phyloP scores from a whole-genome alignment of 129 eudicot species.

The Artemisia tridentata region DNA sequence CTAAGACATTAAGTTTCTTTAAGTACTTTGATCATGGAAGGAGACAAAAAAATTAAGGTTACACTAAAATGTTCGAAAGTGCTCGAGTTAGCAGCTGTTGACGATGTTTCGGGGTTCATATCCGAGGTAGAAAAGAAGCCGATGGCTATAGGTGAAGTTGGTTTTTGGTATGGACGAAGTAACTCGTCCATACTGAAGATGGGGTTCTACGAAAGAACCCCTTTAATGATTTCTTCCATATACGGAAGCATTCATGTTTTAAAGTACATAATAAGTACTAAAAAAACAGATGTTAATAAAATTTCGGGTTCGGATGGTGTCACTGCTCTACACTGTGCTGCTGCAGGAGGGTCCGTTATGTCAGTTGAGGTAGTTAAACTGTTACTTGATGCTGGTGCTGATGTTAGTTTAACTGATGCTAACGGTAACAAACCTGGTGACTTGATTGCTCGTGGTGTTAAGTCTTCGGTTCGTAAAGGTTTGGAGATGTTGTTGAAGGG shows the following conservation, averaged over 20 bases:
- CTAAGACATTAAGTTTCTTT: not conserved
- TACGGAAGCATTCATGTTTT: conserved; percentile 66
- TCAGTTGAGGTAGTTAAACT: conserved; percentile 42
- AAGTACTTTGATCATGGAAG: conserved; percentile 40
- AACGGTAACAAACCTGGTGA: conserved; percentile 58
- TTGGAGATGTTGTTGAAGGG: conserved; percentile 69
- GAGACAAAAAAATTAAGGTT: conserved; percentile 17
- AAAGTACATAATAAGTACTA: conserved; percentile 37
- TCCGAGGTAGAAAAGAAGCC: conserved; percentile 44
- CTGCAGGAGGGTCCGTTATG: conserved; percentile 60
- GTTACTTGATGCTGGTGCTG: conserved; percentile 57
- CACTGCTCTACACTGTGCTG: conserved; percentile 94
- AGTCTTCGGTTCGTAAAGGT: conserved; percentile 31
- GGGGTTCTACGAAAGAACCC: conserved; percentile 70
- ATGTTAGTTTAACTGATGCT: conserved; percentile 35
- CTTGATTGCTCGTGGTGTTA: conserved; percentile 41
- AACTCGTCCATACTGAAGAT: conserved; percentile 54
- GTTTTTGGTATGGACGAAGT: conserved; percentile 75
- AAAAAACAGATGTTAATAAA: conserved; percentile 46
- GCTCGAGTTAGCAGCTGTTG: conserved; percentile 75
- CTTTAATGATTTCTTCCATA: conserved; percentile 72
- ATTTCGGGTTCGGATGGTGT: conserved; percentile 62
- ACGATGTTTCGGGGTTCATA: conserved; percentile 53
- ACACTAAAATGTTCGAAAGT: conserved; percentile 34
- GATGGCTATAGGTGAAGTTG: conserved; percentile 36